Evolutionary conservation across 2,329 filamentous ascomycete species (phyloP), one percentile per base, ranked within the genome.

Genomic region (Lomentospora prolificans): DNA sequence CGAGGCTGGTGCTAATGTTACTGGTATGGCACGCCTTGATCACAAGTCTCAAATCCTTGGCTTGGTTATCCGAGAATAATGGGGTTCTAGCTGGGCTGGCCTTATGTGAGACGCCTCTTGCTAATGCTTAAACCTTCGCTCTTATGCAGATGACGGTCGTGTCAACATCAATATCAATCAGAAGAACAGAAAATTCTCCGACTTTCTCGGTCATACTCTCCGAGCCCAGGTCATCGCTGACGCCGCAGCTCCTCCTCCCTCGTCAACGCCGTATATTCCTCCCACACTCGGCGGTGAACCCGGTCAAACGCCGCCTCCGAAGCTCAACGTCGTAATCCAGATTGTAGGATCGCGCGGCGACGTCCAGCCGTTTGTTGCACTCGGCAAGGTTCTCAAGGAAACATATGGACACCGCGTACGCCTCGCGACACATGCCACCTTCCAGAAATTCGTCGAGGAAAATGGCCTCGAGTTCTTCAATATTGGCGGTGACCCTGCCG

Each of bases 101-200:
- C n/a, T n/a, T n/a, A n/a, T n/a, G n/a, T n/a, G n/a, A n/a, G n/a
- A n/a, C n/a, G n/a, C n/a, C n/a, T n/a, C n/a, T n/a, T n/a, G n/a
- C n/a, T n/a, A n/a, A n/a, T n/a, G n/a, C n/a, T n/a, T n/a, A n/a
- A n/a, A n/a, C n/a, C n/a, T 17, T 41, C n/a, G 19, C 22, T 22
- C 41, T 33, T 10, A 17, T 22, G 22, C 54, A 83, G 87, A 81
- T 58, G 86, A 91, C 70, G 89, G 89, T 24, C 82, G 89, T 64
- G 78, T 94, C 62, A 84, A 90, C 64, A 90, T 94, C 71, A 85
- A 84, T 59, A 89, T 94, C 70, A 84, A 86, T 64, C 85, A 90
- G 66, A 85, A 82, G 61, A 84, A 79, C 61, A 72, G 77, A 55
- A 79, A 79, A 55, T 73, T 92, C 3, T 82, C 86, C 2, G 80